Evolutionary conservation across 352 stramenopile species (phyloP).

Genomic region (Phytophthora multivora): DNA sequence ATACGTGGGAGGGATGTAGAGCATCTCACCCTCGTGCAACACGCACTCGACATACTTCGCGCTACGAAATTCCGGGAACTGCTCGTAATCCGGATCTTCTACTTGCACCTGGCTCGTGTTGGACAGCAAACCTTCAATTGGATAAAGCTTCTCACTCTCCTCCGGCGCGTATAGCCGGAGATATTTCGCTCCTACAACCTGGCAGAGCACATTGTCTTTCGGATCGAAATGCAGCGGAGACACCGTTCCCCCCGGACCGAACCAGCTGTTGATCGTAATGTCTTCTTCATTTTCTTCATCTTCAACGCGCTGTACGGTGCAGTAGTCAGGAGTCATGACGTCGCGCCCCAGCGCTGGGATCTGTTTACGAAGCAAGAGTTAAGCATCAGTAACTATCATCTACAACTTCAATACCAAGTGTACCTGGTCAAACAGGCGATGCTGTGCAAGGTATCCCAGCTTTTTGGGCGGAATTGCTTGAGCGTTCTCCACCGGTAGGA

Average conservation of each 20-base stretch:
- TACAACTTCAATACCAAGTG: neutral
- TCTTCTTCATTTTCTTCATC: slow-evolving; percentile 52
- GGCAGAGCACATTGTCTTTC: slow-evolving; percentile 90
- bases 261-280: slow-evolving; percentile 89
- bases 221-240: slow-evolving; percentile 90
- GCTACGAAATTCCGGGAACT: slow-evolving; percentile 57
- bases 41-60: slow-evolving; percentile 76
- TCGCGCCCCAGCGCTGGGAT: slow-evolving; percentile 80
- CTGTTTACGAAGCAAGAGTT: slow-evolving; percentile 35
- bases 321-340: slow-evolving; percentile 91
- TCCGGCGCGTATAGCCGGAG: slow-evolving; percentile 76
- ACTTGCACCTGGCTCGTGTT: slow-evolving; percentile 88
- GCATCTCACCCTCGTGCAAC: slow-evolving; percentile 71
- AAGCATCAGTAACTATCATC: slow-evolving; percentile 13
- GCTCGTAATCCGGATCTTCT: slow-evolving; percentile 45
- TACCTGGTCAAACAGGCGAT: slow-evolving; percentile 91
- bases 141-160: slow-evolving; percentile 80
- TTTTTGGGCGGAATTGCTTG: slow-evolving; percentile 2
- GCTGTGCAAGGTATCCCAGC: slow-evolving; percentile 86
- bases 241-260: slow-evolving; percentile 78
- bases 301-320: slow-evolving; percentile 60
- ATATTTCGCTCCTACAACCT: slow-evolving; percentile 87
- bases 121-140: slow-evolving; percentile 78
- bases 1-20: slow-evolving; percentile 89
- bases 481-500: slow-evolving; percentile 2